phyloP scores from a whole-genome alignment of 768 basidiomycete genomes.

The Leccinum rimulosum region DNA sequence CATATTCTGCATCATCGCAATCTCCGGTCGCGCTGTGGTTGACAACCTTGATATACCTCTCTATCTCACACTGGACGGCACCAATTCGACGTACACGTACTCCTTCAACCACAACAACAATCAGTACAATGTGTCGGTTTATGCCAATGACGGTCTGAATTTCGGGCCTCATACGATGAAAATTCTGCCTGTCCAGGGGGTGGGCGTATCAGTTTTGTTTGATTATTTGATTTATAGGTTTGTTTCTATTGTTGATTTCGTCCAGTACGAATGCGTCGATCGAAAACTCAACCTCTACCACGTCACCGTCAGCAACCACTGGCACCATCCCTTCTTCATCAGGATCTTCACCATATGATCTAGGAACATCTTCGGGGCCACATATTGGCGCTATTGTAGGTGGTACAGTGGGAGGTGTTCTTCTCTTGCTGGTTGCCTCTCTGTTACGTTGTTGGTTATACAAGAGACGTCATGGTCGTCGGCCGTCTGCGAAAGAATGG shows the following conservation, averaged over 20 bases:
- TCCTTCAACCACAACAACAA: not conserved
- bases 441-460: not conserved
- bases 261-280: conserved; percentile 4
- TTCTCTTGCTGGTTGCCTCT: not conserved
- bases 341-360: not conserved
- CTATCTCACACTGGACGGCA: conserved; percentile 8
- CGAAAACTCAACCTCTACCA: not conserved
- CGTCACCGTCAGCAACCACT: not conserved
- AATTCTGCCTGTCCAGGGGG: conserved; percentile 4
- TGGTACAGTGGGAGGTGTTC: conserved; percentile 3
- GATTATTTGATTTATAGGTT: conserved; percentile 22
- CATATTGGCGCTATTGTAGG: conserved; percentile 7
- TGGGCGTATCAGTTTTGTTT: conserved; percentile 9
- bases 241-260: not conserved
- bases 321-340: not conserved
- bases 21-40: not conserved
- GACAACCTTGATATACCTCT: not conserved
- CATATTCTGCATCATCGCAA: conserved; percentile 18
- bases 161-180: conserved; percentile 8
- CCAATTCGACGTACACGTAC: not conserved
- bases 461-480: not conserved
- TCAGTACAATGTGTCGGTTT: conserved; percentile 17
- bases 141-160: conserved; percentile 4
- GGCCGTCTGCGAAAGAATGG: not conserved
- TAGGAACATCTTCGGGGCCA: not conserved